phyloP scores from a whole-genome alignment of 2,329 filamentous ascomycete genomes.

The Talaromyces sp. region DNA sequence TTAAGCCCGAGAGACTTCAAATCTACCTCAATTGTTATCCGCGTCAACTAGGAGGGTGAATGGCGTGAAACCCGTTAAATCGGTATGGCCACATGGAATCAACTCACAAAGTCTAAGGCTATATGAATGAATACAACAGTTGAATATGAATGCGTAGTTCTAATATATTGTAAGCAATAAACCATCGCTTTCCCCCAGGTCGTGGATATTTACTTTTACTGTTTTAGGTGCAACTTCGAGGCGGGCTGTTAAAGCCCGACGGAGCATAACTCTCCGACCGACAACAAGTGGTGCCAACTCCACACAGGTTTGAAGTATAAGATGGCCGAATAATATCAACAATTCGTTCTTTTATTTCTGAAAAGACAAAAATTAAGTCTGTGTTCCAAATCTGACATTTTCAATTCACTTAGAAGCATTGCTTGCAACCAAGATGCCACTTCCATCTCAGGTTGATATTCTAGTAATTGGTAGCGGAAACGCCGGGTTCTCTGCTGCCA shows the following conservation, averaged over 20 bases:
- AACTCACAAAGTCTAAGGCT: background rate
- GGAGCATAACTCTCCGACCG: background rate
- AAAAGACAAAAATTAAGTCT: background rate
- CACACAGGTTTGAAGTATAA: background rate
- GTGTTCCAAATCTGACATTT: background rate
- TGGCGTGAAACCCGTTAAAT: background rate
- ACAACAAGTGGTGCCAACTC: background rate
- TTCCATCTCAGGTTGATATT: constrained; percentile 20
- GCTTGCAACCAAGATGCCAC: constrained; percentile 4
- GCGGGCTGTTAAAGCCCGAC: background rate
- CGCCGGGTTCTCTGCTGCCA: constrained; percentile 57
- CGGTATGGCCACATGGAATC: background rate
- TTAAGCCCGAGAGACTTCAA: background rate
- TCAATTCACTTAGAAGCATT: background rate
- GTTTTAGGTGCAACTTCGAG: background rate
- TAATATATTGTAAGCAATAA: background rate
- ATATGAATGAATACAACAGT: background rate
- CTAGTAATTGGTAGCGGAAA: constrained; percentile 59
- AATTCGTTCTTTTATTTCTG: background rate
- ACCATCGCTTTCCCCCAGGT: background rate
- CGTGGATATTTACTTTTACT: background rate
- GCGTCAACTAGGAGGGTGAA: too few species aligned
- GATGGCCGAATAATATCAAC: background rate
- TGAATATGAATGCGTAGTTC: background rate
- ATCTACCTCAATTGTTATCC: background rate